Conservation (phyloP, 352 stramenopile genomes). For the Globisporangium takayamanum region DNA sequence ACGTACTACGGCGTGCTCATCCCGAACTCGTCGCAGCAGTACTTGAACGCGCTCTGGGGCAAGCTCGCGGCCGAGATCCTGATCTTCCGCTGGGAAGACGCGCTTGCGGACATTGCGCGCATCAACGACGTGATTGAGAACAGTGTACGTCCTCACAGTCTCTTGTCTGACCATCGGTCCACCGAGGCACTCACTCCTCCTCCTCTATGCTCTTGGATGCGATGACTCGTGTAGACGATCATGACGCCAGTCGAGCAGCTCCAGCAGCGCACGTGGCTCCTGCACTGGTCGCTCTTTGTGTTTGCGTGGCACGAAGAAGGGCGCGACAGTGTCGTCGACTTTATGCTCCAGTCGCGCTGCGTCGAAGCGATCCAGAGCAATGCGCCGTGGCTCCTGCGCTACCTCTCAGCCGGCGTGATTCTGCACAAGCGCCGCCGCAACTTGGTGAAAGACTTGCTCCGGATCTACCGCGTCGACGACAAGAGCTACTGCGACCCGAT, state of each 20-base stretch:
- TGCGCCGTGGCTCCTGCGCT: slow-evolving; percentile 95
- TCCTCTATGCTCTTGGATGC: slow-evolving; percentile 3
- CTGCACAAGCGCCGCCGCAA: slow-evolving; percentile 93
- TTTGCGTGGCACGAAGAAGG: slow-evolving; percentile 91
- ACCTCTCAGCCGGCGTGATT: slow-evolving; percentile 96
- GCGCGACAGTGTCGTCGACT: slow-evolving; percentile 95
- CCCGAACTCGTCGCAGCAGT: slow-evolving; percentile 81
- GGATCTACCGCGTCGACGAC: slow-evolving; percentile 90
- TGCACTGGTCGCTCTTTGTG: slow-evolving; percentile 98
- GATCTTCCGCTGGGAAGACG: slow-evolving; percentile 95
- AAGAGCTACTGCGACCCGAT: slow-evolving; percentile 80
- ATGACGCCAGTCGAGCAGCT: slow-evolving; percentile 91
- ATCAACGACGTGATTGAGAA: slow-evolving; percentile 94
- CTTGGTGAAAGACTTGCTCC: slow-evolving; percentile 94
- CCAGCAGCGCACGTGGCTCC: slow-evolving; percentile 96
- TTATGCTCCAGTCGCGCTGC: slow-evolving; percentile 91
- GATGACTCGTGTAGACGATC: slow-evolving; percentile 23
- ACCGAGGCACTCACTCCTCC: background rate
- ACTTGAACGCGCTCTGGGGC: slow-evolving; percentile 91
- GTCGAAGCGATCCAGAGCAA: slow-evolving; percentile 99
- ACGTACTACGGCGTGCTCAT: slow-evolving; percentile 88
- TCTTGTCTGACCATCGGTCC: background rate
- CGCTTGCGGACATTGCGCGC: slow-evolving; percentile 89
- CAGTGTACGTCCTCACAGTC: slow-evolving; percentile 47
- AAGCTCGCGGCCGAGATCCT: slow-evolving; percentile 96